Conservation (phyloP, 1,284 basidiomycete species). For the Mycosarcoma maydis region DNA sequence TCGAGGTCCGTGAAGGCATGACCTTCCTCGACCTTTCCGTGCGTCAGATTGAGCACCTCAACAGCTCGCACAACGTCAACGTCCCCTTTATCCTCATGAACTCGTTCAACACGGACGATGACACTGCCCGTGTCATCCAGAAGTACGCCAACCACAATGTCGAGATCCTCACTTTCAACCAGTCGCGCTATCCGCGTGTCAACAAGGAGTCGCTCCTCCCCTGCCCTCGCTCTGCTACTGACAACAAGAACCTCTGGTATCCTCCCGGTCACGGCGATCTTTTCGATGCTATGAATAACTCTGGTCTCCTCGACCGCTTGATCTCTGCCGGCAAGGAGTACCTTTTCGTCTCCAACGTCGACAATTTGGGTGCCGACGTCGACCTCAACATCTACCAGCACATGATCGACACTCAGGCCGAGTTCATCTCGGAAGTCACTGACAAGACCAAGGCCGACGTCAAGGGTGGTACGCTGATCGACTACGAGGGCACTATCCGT, state of each 20-base stretch:
- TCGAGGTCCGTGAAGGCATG: constrained; percentile 81
- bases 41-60: constrained; percentile 89
- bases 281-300: constrained; percentile 92
- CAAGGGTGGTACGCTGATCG: constrained; percentile 96
- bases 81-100: constrained; percentile 99
- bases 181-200: constrained; percentile 97
- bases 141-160: constrained; percentile 87
- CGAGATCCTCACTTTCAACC: constrained; percentile 80
- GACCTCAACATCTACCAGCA: constrained; percentile 74
- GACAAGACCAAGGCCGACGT: constrained; percentile 99
- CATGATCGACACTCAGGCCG: constrained; percentile 68
- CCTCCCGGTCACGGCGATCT: constrained; percentile 98
- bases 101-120: constrained; percentile 90
- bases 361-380: constrained; percentile 97
- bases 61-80: constrained; percentile 75
- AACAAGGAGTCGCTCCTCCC: constrained; percentile 93
- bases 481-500: constrained; percentile 92
- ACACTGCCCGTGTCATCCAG: constrained; percentile 81
- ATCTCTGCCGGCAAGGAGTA: constrained; percentile 97
- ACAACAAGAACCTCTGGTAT: constrained; percentile 92
- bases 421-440: constrained; percentile 75
- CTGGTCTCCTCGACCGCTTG: constrained; percentile 93
- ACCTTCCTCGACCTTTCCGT: constrained; percentile 98
- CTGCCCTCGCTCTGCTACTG: constrained; percentile 82
- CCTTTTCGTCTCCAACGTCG: constrained; percentile 97